Evolutionary conservation across 257 asterid genomes (phyloP), one percentile per base, ranked within the genome.

Genomic region (Plantago ovata): DNA sequence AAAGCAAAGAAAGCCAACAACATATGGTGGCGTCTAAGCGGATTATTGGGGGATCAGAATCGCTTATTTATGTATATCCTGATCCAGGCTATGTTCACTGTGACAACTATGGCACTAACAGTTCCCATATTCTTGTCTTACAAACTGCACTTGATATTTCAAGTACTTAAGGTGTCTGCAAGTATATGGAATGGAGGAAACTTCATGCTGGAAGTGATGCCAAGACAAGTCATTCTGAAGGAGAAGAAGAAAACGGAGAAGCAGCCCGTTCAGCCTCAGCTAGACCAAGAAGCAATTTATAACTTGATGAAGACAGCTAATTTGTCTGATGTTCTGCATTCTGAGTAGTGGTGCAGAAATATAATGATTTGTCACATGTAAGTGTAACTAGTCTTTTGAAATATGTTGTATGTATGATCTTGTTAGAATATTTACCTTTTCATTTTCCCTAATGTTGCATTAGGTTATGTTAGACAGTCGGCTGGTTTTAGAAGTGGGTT

Each of bases 1-100:
- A 89, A 89, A 24, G 99, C 99, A 52, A 88, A 84, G 72, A 93
- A 93, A 72, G 99, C 97, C 3, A 89, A 89, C 75, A 93, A 84
- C 45, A 0, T 68, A 19, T 93, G 96, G 97, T 93, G 99, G 99
- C 91, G 97, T 13, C 33, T 89, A 24, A 93, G 97, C n/a, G 97
- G 97, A 58, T 56, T 93, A 73, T 91, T 93, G 0, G 99, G 99
- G 58, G 96, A 89, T 50, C 85, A 84, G 64, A 93, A 93, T 33
- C 97, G 99, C 6, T 38, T 84, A 86, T 81, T 93, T 10, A 93
- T 89, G 99, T 93, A 84, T 54, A 93, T 84, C 55, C 69, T 89
- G 45, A 81, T 93, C 10, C 99, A 93, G 73, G 97, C 84, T 19
- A 54, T 84, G 56, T 93, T 93, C 71, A 89, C 97, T 0, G 77